Evolutionary conservation across 2,329 filamentous ascomycete genomes (phyloP), one percentile per base, ranked within the genome.

Genomic region (Amauroascus niger): DNA sequence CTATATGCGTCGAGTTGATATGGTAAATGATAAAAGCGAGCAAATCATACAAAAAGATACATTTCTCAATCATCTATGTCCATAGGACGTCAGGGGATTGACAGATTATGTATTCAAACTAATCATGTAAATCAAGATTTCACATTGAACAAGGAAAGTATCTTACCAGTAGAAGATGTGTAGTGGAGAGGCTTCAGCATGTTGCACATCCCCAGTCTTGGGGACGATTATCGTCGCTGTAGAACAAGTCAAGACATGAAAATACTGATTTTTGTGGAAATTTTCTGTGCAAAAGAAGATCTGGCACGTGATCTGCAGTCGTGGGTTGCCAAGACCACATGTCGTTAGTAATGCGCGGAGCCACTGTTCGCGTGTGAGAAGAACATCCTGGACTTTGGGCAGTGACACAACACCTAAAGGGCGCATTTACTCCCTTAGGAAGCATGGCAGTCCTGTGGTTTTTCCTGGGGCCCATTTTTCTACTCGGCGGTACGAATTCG

Each of bases 61-160:
- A 59, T 70, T 72, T 71, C 69, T 72, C 70, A 71, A 26, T 59
- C 58, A 60, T 41, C 5, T 37, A 44, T 51, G 51, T 52, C 57
- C 55, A 7, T 57, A 48, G 68, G 73, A 73, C 73, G 74, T 87
- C 83, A 86, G 84, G 77, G 82, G 84, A 88, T 87, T 88, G 84
- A 88, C 84, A 88, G 84, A 88, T 87, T 81, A 75, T 71, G 70
- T 71, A 74, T 74, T 73, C 73, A 66, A 76, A 73, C 50, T 81
- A 81, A 82, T 86, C 83, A 86, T 86, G 67, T 69, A 65, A 69
- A 63, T 22, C 1, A 13, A 35, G 7, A 22, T 32, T 30, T 4
- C 5, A 9, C 26, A 5, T 1, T 32, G 13, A 32, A 32, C 2
- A 2, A 41, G 39, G 4, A 8, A 1, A 22, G 18, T 22, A 18